These are phyloP conservation scores for Cladorrhinum sp. DNA, from an alignment of 2,329 filamentous ascomycete genomes.

Conservation along the genomic window DNA sequence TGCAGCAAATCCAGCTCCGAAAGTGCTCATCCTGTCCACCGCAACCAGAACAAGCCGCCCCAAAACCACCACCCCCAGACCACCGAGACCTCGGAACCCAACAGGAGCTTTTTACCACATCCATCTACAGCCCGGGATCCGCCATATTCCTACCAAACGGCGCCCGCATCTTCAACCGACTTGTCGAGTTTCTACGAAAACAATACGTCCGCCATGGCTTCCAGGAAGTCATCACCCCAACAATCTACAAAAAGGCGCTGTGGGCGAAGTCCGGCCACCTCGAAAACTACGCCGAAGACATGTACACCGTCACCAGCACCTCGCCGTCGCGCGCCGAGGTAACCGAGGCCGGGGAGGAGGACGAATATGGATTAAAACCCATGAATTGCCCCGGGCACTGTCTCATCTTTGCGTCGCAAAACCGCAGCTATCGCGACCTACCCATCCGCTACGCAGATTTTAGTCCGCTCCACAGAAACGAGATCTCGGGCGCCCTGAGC, in stretches of 20 bases:
- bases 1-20: slow-evolving; percentile 14
- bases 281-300: slow-evolving; percentile 87
- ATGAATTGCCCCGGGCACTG: slow-evolving; percentile 95
- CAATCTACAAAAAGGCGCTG: slow-evolving; percentile 83
- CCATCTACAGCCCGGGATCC: slow-evolving; percentile 77
- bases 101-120: slow-evolving; percentile 77
- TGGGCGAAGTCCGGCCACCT: slow-evolving; percentile 86
- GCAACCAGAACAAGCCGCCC: slow-evolving; percentile 1
- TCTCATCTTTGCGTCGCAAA: slow-evolving; percentile 72
- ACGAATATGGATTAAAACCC: slow-evolving; percentile 80
- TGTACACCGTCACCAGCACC: slow-evolving; percentile 74
- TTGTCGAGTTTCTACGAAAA: slow-evolving; percentile 75
- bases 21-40: slow-evolving; percentile 24
- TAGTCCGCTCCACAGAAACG: slow-evolving; percentile 81
- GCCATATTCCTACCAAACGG: slow-evolving; percentile 82
- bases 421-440: slow-evolving; percentile 73
- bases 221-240: slow-evolving; percentile 83
- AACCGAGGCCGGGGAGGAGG: slow-evolving; percentile 48
- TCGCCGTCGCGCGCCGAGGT: slow-evolving; percentile 40
- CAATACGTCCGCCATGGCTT: slow-evolving; percentile 85
- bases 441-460: slow-evolving; percentile 86
- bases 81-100: slow-evolving; percentile 59
- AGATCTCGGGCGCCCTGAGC: slow-evolving; percentile 75
- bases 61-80: slow-evolving; percentile 41
- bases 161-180: slow-evolving; percentile 76